These are phyloP conservation scores for Penicillium manginii DNA, from an alignment of 495 filamentous ascomycete genomes.

Conservation along the genomic window DNA sequence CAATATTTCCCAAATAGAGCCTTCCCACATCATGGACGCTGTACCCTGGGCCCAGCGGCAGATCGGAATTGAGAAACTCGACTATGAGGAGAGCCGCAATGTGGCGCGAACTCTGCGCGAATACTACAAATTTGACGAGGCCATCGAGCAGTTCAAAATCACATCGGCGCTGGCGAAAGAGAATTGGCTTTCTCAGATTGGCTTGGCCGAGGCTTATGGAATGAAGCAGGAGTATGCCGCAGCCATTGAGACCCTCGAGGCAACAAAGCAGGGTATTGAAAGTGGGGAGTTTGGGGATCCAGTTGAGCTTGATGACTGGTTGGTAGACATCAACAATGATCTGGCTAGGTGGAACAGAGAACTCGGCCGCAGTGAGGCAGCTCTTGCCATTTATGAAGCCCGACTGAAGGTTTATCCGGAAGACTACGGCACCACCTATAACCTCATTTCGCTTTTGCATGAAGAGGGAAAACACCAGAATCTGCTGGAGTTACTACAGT, in stretches of 20 bases:
- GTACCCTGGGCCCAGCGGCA: conserved; percentile 16
- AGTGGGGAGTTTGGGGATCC: conserved; percentile 1
- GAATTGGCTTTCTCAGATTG: conserved; percentile 21
- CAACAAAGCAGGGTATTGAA: neutral
- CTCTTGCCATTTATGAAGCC: conserved; percentile 16
- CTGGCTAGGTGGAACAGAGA: conserved; percentile 13
- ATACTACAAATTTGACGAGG: conserved; percentile 9
- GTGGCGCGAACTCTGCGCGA: conserved; percentile 15
- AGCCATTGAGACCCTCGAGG: conserved; percentile 18
- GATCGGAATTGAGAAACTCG: conserved; percentile 12
- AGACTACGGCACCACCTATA: conserved; percentile 12
- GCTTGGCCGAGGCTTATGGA: conserved; percentile 15
- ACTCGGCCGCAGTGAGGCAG: conserved; percentile 3
- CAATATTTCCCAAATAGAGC: neutral
- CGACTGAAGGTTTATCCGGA: conserved; percentile 7
- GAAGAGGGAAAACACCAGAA: conserved; percentile 3
- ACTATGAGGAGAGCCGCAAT: conserved; percentile 20
- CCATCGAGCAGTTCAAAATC: conserved; percentile 21
- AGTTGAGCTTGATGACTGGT: neutral
- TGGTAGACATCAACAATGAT: conserved; percentile 9
- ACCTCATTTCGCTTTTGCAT: conserved; percentile 6
- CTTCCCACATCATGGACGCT: neutral
- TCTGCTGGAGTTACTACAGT: conserved; percentile 19
- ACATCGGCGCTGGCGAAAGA: conserved; percentile 12
- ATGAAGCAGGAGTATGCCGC: conserved; percentile 3